Evolutionary conservation across 768 basidiomycete species (phyloP), one percentile per base, ranked within the genome.

Genomic region (Trametes maxima): DNA sequence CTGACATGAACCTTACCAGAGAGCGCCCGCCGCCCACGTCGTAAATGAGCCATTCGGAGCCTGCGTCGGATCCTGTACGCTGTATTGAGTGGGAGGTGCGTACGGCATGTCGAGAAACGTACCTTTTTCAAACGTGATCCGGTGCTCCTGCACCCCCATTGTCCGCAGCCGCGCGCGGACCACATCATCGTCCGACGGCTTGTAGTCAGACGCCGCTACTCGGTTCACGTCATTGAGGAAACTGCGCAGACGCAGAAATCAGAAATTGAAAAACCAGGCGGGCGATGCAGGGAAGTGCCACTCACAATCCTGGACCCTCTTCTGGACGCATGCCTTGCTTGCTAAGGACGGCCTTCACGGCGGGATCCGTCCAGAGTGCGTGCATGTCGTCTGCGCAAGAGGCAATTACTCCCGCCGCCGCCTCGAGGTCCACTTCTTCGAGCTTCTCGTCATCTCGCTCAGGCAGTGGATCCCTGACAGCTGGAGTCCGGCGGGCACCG

Each of bases 11-110:
- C 21, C 12, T 3, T 37, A 63, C 62, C 62, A 78, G 82, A 69
- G 86, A 88, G 64, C 86, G 79, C 37, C 86, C 86, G 19, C 90
- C 90, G 36, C 91, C 90, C 28, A 93, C 89, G 69, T 94, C 91
- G 69, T 89, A 94, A 65, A 94, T 78, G 46, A 86, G 73, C 90
- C 90, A 92, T 70, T 92, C 90, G 59, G 79, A 84, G 1, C 86
- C 88, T 59, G 81, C 78, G 16, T 82, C 82, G 22, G 78, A 74
- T 28, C 84, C 87, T 87, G 54, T 47, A 6, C 40, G 16, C 1
- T 51, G 42, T 16, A 6, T 49, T 60, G 40, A 63, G 52, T 47
- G 0, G 1, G 46, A 12, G 39, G 16, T 16, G 25, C 45, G 39
- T 49, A 39, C n/a, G 19, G 17, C n/a, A 48, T 25, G 11, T 22